phyloP scores from a whole-genome alignment of 768 basidiomycete genomes.

The Tremella fuciformis region DNA sequence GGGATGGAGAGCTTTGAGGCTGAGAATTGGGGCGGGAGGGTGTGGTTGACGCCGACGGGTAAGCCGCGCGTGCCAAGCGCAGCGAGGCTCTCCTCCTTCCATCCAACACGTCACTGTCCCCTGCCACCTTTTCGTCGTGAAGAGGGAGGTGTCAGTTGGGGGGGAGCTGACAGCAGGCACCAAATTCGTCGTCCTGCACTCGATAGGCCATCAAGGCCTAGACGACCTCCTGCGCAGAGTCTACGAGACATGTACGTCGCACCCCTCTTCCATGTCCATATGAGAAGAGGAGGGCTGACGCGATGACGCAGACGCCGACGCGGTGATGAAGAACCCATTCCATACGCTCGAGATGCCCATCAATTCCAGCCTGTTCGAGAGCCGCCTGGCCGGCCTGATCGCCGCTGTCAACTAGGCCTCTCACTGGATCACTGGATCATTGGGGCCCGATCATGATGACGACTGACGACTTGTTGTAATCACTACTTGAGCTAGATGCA shows the following conservation, averaged over 20 bases:
- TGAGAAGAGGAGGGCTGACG: neutral
- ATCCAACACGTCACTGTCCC: no score
- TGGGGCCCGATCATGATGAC: no score
- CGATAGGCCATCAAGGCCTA: slow-evolving; percentile 63
- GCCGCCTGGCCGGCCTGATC: slow-evolving; percentile 48
- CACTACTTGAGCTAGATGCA: no score
- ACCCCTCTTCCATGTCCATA: neutral
- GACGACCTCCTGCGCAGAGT: slow-evolving; percentile 74
- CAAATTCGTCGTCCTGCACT: slow-evolving; percentile 90
- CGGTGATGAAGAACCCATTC: slow-evolving; percentile 98
- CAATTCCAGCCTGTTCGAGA: slow-evolving; percentile 82
- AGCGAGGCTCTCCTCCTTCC: no score
- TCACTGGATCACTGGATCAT: neutral
- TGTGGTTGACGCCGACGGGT: slow-evolving; percentile 89
- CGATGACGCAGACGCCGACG: slow-evolving; percentile 63
- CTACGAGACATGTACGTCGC: slow-evolving; percentile 68
- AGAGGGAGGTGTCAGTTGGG: neutral
- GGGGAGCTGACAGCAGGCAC: slow-evolving; percentile 62
- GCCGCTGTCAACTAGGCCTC: slow-evolving; percentile 24
- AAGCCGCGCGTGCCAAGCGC: slow-evolving; percentile 12
- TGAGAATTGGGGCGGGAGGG: slow-evolving; percentile 90
- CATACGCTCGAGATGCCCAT: slow-evolving; percentile 99
- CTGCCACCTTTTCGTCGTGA: neutral
- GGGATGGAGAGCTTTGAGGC: slow-evolving; percentile 87
- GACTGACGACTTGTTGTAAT: no score